Base-by-base conservation (phyloP, 179 eudicot species). In the Beta lomatogona region DNA sequence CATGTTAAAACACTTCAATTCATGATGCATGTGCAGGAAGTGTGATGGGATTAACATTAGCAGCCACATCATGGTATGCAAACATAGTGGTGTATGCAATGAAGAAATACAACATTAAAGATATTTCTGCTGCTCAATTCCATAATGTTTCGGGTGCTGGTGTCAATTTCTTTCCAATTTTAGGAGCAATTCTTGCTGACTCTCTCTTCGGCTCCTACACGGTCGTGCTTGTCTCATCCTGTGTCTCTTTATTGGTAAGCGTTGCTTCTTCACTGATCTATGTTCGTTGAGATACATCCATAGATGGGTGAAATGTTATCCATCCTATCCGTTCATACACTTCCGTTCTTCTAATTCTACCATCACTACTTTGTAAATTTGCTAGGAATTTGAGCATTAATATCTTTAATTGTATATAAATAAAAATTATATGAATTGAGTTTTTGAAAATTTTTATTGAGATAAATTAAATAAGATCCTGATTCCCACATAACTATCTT, bases 131-230 rank as follows among this genome's bases (percentile, higher is more conserved):
- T 45, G 87, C 91, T 6, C 89, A 90, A 74, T 67, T 89, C 72
- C 85, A 76, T 60, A 90, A 86, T 74, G 77, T 89, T 7, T 88
- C 83, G 7, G 85, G 84, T 63, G 91, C 90, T 50, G 87, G 85
- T 80, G 79, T 84, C 41, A 83, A 79, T 31, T 70, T 88, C 78
- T 82, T 89, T 59, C 91, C 93, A 0, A 85, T 89, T 3, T 72
- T 89, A 15, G 91, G 85, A 36, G 91, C 93, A 12, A 86, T 88
- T 7, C 78, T 89, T 9, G 91, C 93, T 6, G 93, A 90, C 71
- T 81, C 90, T 41, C 86, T 83, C 57, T 73, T 87, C 3, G 91
- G 91, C 48, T 86, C 86, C n/a, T 89, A 77, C 78, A 36, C 77
- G 52, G 86, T 86, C 31, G 82, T 87, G 50, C 76, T 79, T 36